Evolutionary conservation across 2,329 filamentous ascomycete species (phyloP).

Genomic region (Myotisia sp.): DNA sequence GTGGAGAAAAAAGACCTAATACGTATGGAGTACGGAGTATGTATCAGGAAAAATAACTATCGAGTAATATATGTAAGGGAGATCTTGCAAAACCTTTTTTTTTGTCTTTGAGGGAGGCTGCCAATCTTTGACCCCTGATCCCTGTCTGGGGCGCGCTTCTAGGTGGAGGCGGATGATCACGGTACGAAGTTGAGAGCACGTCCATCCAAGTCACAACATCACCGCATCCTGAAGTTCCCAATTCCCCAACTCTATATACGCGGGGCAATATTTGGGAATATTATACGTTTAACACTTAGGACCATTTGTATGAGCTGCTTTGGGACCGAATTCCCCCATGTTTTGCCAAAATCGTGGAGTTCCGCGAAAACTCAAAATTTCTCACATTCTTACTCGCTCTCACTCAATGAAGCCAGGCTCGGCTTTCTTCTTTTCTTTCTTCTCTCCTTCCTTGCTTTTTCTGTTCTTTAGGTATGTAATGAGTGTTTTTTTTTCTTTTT

Average conservation of each 20-base stretch:
- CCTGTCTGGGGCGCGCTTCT: constrained; percentile 4
- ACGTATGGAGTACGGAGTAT: too few species aligned
- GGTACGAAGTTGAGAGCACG: background rate
- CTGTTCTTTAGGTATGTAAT: too few species aligned
- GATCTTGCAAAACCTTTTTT: constrained; percentile 4
- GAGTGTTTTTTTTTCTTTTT: constrained; percentile 1
- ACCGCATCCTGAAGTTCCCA: background rate
- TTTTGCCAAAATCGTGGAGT: too few species aligned
- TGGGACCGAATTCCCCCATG: background rate
- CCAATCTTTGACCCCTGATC: constrained; percentile 6
- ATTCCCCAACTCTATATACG: too few species aligned
- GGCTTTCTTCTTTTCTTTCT: background rate
- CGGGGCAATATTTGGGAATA: too few species aligned
- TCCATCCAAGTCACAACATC: background rate
- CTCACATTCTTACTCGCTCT: too few species aligned
- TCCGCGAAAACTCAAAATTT: too few species aligned
- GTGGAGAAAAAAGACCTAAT: too few species aligned
- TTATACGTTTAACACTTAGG: too few species aligned
- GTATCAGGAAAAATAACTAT: too few species aligned
- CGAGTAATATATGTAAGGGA: constrained; percentile 7
- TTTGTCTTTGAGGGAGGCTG: too few species aligned
- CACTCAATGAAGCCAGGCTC: constrained; percentile 4
- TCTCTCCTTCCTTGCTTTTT: background rate
- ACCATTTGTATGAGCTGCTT: too few species aligned
- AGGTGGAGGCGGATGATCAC: background rate